These are phyloP conservation scores for Cinnamomum chago DNA, from an alignment of 164 flowering plant genomes.

Conservation along the genomic window DNA sequence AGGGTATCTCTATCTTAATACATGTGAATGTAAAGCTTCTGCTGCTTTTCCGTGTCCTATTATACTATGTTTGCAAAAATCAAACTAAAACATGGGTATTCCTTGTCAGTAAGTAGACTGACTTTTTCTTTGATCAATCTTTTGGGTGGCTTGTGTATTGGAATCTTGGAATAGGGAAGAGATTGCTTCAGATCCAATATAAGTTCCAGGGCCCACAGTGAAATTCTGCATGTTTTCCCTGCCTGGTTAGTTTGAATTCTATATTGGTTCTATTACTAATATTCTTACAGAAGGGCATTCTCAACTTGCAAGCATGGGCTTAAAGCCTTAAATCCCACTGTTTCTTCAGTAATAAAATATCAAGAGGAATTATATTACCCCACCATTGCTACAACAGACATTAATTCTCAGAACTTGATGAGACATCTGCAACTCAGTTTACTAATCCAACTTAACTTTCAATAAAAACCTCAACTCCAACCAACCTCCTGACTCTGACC, in stretches of 20 bases:
- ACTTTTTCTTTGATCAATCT: background rate
- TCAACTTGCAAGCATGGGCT: constrained; percentile 14
- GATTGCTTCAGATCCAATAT: constrained; percentile 5
- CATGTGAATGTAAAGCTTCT: constrained; percentile 1
- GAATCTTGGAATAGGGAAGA: constrained; percentile 11
- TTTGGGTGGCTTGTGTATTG: constrained; percentile 18
- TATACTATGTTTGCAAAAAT: too few species aligned
- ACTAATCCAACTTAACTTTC: constrained; percentile 20
- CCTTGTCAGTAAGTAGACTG: constrained; percentile 10
- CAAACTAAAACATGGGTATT: constrained; percentile 12
- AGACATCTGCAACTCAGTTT: constrained; percentile 44
- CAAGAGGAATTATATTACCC: constrained; percentile 17
- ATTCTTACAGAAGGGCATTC: background rate
- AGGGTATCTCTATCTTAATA: background rate
- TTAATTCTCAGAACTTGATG: constrained; percentile 29
- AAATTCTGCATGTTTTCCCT: background rate
- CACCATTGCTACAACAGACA: constrained; percentile 34
- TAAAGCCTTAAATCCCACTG: constrained; percentile 8
- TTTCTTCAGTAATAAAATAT: constrained; percentile 16
- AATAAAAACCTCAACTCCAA: constrained; percentile 19
- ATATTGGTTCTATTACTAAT: background rate
- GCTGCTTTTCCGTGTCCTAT: background rate
- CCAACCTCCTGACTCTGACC: constrained; percentile 24
- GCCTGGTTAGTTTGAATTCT: background rate
- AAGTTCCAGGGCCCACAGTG: background rate